Evolutionary conservation across 257 asterid species (phyloP), one percentile per base, ranked within the genome.

Genomic region (Nicotiana paniculata): DNA sequence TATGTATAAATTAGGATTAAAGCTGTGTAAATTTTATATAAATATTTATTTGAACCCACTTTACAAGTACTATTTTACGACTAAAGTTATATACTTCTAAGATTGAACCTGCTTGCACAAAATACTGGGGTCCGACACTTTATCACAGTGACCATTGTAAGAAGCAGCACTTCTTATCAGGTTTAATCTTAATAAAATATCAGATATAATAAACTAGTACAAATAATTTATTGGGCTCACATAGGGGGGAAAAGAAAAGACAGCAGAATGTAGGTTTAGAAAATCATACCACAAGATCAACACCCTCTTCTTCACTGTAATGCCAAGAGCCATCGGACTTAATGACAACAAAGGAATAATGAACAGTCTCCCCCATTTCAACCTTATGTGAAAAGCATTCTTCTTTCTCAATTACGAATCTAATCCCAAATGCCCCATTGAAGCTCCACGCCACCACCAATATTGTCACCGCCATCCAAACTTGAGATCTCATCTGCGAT

Each of bases 301-400:
- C 95, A 16, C 98, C 99, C 32, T 91, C 95, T n/a, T 88, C 90
- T n/a, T 88, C 90, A 77, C 55, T 89, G 91, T 86, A 89, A 88
- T 90, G 93, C 99, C 99, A 95, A 51, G 96, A 72, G 6, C 94
- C 89, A 68, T 93, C 99, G 6, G 97, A 84, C 86, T 93, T 95
- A 58, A 95, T 95, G 84, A 95, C 98, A 85, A 95, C 99, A 85
- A 95, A 93, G 3, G 99, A 93, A 76, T 88, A 91, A 90, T 91
- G 98, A 77, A 95, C 97, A 0, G 96, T 93, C 55, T 93, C 89
- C 26, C 99, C 99, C 86, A 92, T 88, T 72, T 93, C 97, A 82
- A 92, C 99, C 88, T 95, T 95, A 81, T 95, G 98, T 65, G 99
- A 91, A 87, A 95, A 83, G 86, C 99, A 95, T 86, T 95, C 99